These are phyloP conservation scores for Zygosaccharomyces pseudobailii DNA, from an alignment of 1,139 yeast species.

Conservation along the genomic window DNA sequence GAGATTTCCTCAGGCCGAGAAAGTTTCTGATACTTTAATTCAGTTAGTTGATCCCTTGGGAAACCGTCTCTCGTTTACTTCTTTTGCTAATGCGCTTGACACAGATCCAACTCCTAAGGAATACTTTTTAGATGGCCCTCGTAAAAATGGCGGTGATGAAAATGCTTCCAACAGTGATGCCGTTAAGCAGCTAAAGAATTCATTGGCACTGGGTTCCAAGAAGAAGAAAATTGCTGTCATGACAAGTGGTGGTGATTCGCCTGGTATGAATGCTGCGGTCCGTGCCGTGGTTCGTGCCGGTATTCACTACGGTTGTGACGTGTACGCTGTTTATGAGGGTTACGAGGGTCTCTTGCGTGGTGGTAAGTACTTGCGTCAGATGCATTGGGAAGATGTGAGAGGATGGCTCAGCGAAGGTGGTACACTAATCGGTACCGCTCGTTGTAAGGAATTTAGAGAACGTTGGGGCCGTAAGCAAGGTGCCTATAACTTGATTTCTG, in stretches of 20 bases:
- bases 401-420: constrained; percentile 75
- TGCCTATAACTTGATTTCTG: constrained; percentile 61
- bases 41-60: constrained; percentile 53
- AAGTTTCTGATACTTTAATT: constrained; percentile 32
- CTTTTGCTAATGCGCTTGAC: constrained; percentile 35
- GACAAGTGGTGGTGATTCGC: constrained; percentile 88
- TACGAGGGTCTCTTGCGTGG: constrained; percentile 73
- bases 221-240: constrained; percentile 67
- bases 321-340: constrained; percentile 71
- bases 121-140: constrained; percentile 29
- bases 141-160: constrained; percentile 5
- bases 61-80: constrained; percentile 45
- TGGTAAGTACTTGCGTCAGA: constrained; percentile 57
- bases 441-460: constrained; percentile 64
- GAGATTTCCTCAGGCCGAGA: constrained; percentile 33
- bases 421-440: constrained; percentile 77
- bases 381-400: constrained; percentile 75
- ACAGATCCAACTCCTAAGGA: constrained; percentile 33
- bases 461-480: constrained; percentile 63
- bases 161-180: constrained; percentile 20
- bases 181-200: constrained; percentile 17
- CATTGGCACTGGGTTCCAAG: constrained; percentile 22
- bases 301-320: constrained; percentile 65
- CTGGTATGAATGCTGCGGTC: constrained; percentile 81
- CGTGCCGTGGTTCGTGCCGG: constrained; percentile 76